Conservation (phyloP, 345 rosid genomes). For the Eutrema yunnanense region DNA sequence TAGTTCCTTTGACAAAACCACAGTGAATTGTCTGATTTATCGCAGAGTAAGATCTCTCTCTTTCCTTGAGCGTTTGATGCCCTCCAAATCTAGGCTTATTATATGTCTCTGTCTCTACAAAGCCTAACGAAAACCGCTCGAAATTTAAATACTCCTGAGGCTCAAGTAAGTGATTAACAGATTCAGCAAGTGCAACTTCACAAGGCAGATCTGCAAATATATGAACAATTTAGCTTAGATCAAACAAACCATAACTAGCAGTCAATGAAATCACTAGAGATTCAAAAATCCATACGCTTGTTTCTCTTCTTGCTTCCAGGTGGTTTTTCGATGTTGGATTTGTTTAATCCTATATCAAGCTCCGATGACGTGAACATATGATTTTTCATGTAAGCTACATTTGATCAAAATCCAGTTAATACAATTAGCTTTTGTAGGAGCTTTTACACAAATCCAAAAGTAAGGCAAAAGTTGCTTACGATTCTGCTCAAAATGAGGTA, state of each 20-base stretch:
- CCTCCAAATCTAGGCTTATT: conserved; percentile 73
- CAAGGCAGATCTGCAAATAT: conserved; percentile 64
- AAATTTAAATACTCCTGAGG: conserved; percentile 47
- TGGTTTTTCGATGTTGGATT: conserved; percentile 20
- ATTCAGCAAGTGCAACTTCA: conserved; percentile 42
- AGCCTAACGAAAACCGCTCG: conserved; percentile 49
- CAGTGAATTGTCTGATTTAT: conserved; percentile 67
- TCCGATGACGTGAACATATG: conserved; percentile 16
- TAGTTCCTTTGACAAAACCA: conserved; percentile 68
- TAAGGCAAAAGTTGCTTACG: conserved; percentile 15
- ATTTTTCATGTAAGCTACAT: conserved; percentile 14
- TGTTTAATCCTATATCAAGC: conserved; percentile 17
- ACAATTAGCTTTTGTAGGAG: conserved; percentile 1
- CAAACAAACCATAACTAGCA: background rate
- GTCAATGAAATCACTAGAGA: background rate
- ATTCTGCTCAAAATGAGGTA: conserved; percentile 20
- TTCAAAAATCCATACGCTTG: conserved; percentile 11
- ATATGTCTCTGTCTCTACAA: conserved; percentile 43
- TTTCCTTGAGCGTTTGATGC: conserved; percentile 65
- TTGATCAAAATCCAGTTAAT: background rate
- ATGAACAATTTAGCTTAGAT: background rate
- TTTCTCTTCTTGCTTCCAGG: conserved; percentile 27
- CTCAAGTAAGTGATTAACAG: conserved; percentile 47
- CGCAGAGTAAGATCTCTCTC: conserved; percentile 66
- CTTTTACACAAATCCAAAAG: background rate